Evolutionary conservation across 148 eudicot genomes (phyloP), one percentile per base, ranked within the genome.

Genomic region (Chenopodium album): DNA sequence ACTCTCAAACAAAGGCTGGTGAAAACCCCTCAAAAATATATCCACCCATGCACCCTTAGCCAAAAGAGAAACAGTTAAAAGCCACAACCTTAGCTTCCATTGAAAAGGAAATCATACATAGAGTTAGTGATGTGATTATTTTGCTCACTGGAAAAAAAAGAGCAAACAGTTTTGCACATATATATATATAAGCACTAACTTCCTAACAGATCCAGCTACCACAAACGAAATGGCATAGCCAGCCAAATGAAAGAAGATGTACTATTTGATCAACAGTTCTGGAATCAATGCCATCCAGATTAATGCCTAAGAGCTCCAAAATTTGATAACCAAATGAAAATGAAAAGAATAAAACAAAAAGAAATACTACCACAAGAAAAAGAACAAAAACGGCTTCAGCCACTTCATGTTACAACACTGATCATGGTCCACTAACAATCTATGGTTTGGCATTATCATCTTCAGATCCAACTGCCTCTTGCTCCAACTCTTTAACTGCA

Each of bases 401-500:
- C 26, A 64, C 74, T 47, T 72, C 46, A 75, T 56, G 62, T 17
- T 56, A 56, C 62, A 56, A 56, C 62, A 56, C 7, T 56, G 17
- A 56, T 56, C 17, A 56, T 56, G 62, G 17, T 17, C 62, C 22
- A 56, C 20, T 56, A 56, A 56, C 62, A 59, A 75, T 75, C 71
- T 75, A 81, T 84, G 89, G 87, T 44, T 80, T 83, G 56, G 78
- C 76, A 65, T 71, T 68, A 68, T 68, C 85, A 81, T 88, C 82
- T 73, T 85, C 84, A 67, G 84, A 59, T 52, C 26, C 82, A 74
- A 70, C 47, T 59, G 81, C 89, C 83, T 92, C 98, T n/a, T 85
- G 80, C 80, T 89, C 84, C 80, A 96, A 78, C 84, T 94, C 94
- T 87, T 91, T 94, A 59, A 91, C 93, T 13, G 97, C 97, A 46